Base-by-base conservation (phyloP, 2,329 filamentous ascomycete genomes). In the Aspergillus glaucus region DNA sequence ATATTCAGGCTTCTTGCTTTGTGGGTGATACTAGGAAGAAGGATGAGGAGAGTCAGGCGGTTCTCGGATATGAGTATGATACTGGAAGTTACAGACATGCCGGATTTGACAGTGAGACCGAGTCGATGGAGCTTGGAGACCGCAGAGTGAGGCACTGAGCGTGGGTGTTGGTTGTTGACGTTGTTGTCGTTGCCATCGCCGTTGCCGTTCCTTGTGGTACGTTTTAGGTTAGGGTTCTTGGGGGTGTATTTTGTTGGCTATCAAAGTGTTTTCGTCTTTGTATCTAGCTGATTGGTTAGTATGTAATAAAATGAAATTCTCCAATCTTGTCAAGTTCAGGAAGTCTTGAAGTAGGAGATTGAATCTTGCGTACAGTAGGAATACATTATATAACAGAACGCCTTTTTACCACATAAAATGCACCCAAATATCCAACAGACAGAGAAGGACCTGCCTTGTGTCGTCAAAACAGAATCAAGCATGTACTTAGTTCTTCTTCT, bases 1-100 rank as follows among this genome's bases (percentile, higher is more conserved):
- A 62, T 10, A 48, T 66, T 12, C 50, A 60, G 50, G 49, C 51
- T 21, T 61, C 57, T 8, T 17, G 15, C 10, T 40, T 40, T 21
- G 19, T 40, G 10, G 37, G 37, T 6, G 17, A 21, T 9, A 12
- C 37, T 21, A 19, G 37, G 10, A 21, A 40, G 10, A 21, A 21
- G 2, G 43, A 44, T 36, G 43, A 17, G 17, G 43, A 44, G 24
- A 17, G 22, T 26, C 22, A 14, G 32, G 44, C 41, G 22, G 17
- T 32, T 22, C 21, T 24, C 17, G 32, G 24, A 32, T 24, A 17
- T 14, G 32, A 12, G 15, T 40, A 21, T 21, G 17, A 21, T 40
- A 19, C 17, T 17, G 10, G 37, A 19, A 19, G 37, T 8, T 17
- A 12, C 10, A 12, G 37, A 21, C 17, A 19, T 19, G 19, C 26